Evolutionary conservation across 2,329 filamentous ascomycete species (phyloP).

Genomic region (Colletotrichum lini): DNA sequence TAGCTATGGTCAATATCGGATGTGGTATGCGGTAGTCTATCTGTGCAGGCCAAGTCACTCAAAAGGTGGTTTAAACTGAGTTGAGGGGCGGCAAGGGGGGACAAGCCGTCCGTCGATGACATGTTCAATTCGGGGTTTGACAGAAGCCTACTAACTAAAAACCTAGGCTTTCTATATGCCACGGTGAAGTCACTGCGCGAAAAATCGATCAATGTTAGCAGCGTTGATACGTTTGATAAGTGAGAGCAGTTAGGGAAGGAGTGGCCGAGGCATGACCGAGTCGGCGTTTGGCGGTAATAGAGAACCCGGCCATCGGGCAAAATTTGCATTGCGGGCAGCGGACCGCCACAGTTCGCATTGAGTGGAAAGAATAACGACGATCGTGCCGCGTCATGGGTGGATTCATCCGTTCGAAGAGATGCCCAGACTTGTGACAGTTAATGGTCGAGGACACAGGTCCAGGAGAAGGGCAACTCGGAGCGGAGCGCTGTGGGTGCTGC

Average conservation of each 20-base stretch:
- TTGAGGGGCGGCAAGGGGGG: neutral
- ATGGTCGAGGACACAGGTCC: neutral
- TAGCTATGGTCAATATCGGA: slow-evolving; percentile 22
- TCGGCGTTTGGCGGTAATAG: slow-evolving; percentile 19
- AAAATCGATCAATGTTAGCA: slow-evolving; percentile 2
- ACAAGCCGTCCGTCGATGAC: slow-evolving; percentile 16
- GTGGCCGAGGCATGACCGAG: neutral
- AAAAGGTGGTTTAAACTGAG: slow-evolving; percentile 10
- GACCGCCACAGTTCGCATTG: slow-evolving; percentile 29
- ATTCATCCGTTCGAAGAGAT: slow-evolving; percentile 39
- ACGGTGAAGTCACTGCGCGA: slow-evolving; percentile 13
- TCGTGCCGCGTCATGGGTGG: slow-evolving; percentile 28
- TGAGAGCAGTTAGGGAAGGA: slow-evolving; percentile 1
- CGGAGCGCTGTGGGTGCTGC: slow-evolving; percentile 18
- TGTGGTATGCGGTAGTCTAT: slow-evolving; percentile 20
- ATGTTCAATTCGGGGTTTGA: slow-evolving; percentile 12
- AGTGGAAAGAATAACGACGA: slow-evolving; percentile 8
- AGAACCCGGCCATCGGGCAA: neutral
- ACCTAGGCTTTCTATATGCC: neutral
- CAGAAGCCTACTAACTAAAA: slow-evolving; percentile 14
- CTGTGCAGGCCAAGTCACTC: neutral
- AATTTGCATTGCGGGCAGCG: slow-evolving; percentile 17
- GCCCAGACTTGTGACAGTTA: slow-evolving; percentile 37
- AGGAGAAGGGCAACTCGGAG: slow-evolving; percentile 14
- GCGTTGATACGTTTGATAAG: slow-evolving; percentile 29